Evolutionary conservation across 2,329 filamentous ascomycete genomes (phyloP), one percentile per base, ranked within the genome.

Genomic region (Venturia asperata): DNA sequence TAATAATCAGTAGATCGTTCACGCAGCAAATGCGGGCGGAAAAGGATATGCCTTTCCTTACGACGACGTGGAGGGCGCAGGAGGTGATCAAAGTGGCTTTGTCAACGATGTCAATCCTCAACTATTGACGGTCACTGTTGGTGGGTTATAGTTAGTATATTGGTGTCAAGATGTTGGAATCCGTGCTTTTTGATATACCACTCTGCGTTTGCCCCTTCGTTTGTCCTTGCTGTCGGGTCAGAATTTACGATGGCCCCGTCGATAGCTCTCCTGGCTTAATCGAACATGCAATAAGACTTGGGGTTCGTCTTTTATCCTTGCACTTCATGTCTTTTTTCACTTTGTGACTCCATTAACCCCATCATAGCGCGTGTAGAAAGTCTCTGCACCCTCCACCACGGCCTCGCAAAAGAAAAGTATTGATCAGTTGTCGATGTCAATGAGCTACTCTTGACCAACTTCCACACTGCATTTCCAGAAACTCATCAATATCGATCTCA

Each of bases 1-100:
- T 37, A 37, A 34, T 27, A 37, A 19, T 27, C 13, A 21, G 7
- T n/a, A 58, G 52, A 77, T 88, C 47, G 79, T 89, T 2, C 87
- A 89, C 73, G 74, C 79, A 45, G 79, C 83, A 62, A 84, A 87
- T 74, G 71, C 80, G 5, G 85, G 88, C 71, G 81, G 81, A 0
- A 76, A 78, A 56, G 87, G 87, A 0, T 89, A 89, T 71, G 82
- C 84, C 0, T 89, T 88, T 70, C 80, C 87, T 0, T 89, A 88
- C 69, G 87, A 89, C 70, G 87, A 89, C 71, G 86, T 89, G 21
- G 83, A 84, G 64, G 81, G 85, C 0, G 77, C 79, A 66, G 83
- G 80, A 21, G 76, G 79, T 68, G 83, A 87, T 71, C 81, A 83
- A 63, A 79, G 79, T 3, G 83, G 83, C 2, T 80, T 80, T 39